A percentile compares a stretch with the other conserved stretches of the same genome.
Evolutionary conservation across 257 asterid genomes (phyloP).

Genomic region (Rhazya stricta): DNA sequence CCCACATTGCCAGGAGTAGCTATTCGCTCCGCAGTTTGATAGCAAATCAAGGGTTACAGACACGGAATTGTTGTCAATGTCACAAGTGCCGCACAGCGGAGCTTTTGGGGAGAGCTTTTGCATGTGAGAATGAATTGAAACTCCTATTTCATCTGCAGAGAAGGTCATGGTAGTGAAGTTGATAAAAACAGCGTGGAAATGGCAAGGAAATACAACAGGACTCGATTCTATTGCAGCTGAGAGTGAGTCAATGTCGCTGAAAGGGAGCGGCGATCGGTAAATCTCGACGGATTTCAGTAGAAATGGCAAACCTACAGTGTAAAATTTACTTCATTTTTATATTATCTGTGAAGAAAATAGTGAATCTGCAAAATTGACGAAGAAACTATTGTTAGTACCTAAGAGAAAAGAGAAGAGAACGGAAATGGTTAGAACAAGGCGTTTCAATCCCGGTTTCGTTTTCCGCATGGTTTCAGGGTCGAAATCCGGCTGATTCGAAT

Average conservation of each 20-base stretch:
- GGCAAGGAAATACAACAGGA: constrained; percentile 60
- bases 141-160: constrained; percentile 43
- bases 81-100: constrained; percentile 60
- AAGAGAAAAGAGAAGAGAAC: constrained; percentile 67
- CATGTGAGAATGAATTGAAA: constrained; percentile 44
- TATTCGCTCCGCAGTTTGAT: constrained; percentile 33
- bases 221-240: constrained; percentile 57
- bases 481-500: constrained; percentile 21
- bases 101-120: constrained; percentile 35
- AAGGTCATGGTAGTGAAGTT: constrained; percentile 26
- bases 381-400: constrained; percentile 32
- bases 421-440: constrained; percentile 63
- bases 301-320: constrained; percentile 58
- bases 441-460: constrained; percentile 72
- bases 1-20: constrained; percentile 55
- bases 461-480: constrained; percentile 56
- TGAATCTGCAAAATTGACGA: neutral
- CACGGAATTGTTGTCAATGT: constrained; percentile 34
- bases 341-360: constrained; percentile 1
- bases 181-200: constrained; percentile 59
- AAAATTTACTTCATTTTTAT: neutral
- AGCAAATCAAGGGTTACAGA: constrained; percentile 52
- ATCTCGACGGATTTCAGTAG: constrained; percentile 75
- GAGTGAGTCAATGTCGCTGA: constrained; percentile 68
- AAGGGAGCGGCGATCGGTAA: constrained; percentile 87